These are phyloP conservation scores for Laguncularia racemosa DNA, from an alignment of 345 rosid genomes.

Conservation along the genomic window DNA sequence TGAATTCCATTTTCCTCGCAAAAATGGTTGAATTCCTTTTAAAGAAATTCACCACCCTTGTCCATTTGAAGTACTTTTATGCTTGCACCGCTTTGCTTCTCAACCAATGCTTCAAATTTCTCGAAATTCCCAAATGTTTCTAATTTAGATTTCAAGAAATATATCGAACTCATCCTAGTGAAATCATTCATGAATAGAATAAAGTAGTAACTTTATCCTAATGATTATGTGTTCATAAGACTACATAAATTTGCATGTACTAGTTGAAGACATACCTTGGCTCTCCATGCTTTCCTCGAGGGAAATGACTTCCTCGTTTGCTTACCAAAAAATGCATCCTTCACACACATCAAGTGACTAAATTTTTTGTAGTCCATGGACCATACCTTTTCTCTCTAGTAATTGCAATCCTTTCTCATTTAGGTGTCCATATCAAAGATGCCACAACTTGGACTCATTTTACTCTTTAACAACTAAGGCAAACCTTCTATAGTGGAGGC, in stretches of 20 bases:
- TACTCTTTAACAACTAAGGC: too few relatives aligned
- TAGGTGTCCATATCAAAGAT: too few relatives aligned
- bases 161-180: slow-evolving; percentile 2
- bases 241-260: slow-evolving; percentile 6
- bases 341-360: not conserved
- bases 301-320: not conserved
- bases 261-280: slow-evolving; percentile 2
- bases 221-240: not conserved
- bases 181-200: slow-evolving; percentile 5
- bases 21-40: too few relatives aligned
- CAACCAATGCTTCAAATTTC: too few relatives aligned
- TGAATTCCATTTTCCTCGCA: too few relatives aligned
- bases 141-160: slow-evolving; percentile 5
- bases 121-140: too few relatives aligned
- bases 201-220: slow-evolving; percentile 4
- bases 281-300: slow-evolving; percentile 3
- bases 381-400: not conserved
- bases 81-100: not conserved
- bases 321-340: slow-evolving; percentile 2
- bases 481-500: not conserved
- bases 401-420: too few relatives aligned
- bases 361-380: not conserved
- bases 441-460: too few relatives aligned
- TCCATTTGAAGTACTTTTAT: not conserved
- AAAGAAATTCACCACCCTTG: too few relatives aligned